Evolutionary conservation across 2,329 filamentous ascomycete genomes (phyloP).

Genomic region (Alternaria gansuensis): DNA sequence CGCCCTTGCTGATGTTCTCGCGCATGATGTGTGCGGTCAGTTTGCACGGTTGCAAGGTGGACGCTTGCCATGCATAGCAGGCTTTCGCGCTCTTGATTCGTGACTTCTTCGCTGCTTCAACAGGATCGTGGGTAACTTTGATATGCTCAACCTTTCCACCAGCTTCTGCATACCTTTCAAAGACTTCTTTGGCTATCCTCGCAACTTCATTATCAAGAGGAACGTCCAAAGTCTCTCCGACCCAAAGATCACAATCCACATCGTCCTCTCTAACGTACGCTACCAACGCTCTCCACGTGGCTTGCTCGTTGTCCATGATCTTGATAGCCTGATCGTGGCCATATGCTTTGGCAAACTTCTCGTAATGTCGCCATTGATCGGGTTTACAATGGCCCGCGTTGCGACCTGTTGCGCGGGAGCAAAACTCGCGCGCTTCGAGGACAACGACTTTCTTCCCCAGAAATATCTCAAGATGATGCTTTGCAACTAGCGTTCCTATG

Average conservation of each 20-base stretch:
- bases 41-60: conserved; percentile 42
- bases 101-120: conserved; percentile 25
- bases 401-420: conserved; percentile 42
- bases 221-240: conserved; percentile 41
- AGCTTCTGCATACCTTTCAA: conserved; percentile 31
- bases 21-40: conserved; percentile 41
- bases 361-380: conserved; percentile 40
- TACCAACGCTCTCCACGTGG: conserved; percentile 36
- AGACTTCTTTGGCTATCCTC: conserved; percentile 29
- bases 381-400: conserved; percentile 44
- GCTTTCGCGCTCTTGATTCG: conserved; percentile 36
- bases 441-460: conserved; percentile 32
- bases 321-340: conserved; percentile 40
- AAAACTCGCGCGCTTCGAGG: conserved; percentile 43
- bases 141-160: conserved; percentile 39
- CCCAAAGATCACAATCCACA: conserved; percentile 42
- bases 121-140: conserved; percentile 31
- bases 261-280: conserved; percentile 33
- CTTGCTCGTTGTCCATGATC: conserved; percentile 39
- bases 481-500: conserved; percentile 33
- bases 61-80: conserved; percentile 39
- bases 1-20: conserved; percentile 28
- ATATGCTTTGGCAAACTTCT: conserved; percentile 39
- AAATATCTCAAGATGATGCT: conserved; percentile 34
- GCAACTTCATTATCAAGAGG: conserved; percentile 38